Base-by-base conservation (phyloP, 2,329 filamentous ascomycete species). In the Penicillium nordicum region DNA sequence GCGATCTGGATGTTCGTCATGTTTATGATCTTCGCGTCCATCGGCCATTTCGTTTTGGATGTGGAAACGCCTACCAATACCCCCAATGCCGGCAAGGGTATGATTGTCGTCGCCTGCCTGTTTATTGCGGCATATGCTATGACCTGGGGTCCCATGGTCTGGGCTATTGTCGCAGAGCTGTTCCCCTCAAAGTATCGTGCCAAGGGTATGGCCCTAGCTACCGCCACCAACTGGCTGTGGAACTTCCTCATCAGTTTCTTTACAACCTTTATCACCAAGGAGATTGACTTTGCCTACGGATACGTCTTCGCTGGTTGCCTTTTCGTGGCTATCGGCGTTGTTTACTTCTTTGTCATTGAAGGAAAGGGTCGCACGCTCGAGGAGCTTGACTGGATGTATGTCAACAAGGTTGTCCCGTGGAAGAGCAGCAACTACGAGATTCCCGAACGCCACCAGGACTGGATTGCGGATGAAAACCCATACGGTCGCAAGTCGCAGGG, bases 121-220 rank as follows among this genome's bases (percentile, higher is more conserved):
- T 90, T 88, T 69, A 90, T 90, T 55, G 80, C 84, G 18, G 84
- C 82, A 0, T 90, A 88, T 60, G 88, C 87, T 21, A 76, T 78
- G 43, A 88, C 86, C 2, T 90, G 86, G 86, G 87, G 87, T 12
- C 87, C 87, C 0, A 79, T 80, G 64, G 68, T 79, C 9, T 81
- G 79, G 79, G 72, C 78, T 1, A 77, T 80, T 32, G 73, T 73
- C 23, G 72, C 73, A 7, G 76, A 78, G 56, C 63, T 78, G 5
- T 78, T 75, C 67, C 76, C 76, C 1, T 71, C 69, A 16, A 73
- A 75, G 57, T 76, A 75, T 58, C 84, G 89, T 69, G 88, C 88
- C 57, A 90, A 90, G 74, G 85, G 86, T 56, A 89, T 91, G 82
- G 89, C 88, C 1, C 76, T 92, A n/a, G 87, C 88, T n/a, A 90